phyloP scores from a whole-genome alignment of 495 filamentous ascomycete genomes.

The Cryomyces antarcticus region DNA sequence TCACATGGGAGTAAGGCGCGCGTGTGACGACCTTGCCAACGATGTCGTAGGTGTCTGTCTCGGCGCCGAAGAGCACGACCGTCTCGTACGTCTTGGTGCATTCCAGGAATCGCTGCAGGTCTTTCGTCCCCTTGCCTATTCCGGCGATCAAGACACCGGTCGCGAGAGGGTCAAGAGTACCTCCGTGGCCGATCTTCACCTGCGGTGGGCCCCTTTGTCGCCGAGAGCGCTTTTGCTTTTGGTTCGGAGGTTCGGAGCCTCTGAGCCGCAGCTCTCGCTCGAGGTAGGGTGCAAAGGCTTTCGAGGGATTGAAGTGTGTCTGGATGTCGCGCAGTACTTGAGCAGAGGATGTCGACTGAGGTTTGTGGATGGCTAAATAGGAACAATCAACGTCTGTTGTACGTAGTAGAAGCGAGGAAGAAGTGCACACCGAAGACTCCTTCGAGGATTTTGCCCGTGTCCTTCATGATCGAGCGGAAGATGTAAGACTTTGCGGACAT shows the following conservation, averaged over 20 bases:
- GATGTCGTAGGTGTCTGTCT: constrained; percentile 81
- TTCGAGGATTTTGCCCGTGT: constrained; percentile 40
- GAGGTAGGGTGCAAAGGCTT: constrained; percentile 55
- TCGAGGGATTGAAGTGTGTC: constrained; percentile 58
- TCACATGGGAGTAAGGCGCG: constrained; percentile 57
- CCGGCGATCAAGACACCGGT: constrained; percentile 81
- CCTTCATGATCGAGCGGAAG: constrained; percentile 3
- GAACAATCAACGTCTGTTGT: neutral
- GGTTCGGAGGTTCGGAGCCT: constrained; percentile 28
- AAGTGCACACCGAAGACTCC: constrained; percentile 45
- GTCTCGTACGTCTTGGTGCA: constrained; percentile 91
- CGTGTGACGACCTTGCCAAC: constrained; percentile 61
- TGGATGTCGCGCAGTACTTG: constrained; percentile 75
- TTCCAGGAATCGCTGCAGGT: constrained; percentile 48
- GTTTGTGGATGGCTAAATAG: constrained; percentile 75
- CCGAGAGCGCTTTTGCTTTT: constrained; percentile 27
- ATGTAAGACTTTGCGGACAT: neutral
- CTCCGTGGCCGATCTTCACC: constrained; percentile 92
- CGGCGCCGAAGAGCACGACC: constrained; percentile 72
- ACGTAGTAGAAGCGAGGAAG: neutral
- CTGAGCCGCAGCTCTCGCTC: constrained; percentile 31
- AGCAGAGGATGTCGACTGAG: constrained; percentile 61
- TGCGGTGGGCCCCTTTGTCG: constrained; percentile 32
- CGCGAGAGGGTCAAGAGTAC: constrained; percentile 84
- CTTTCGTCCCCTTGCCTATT: constrained; percentile 74